A percentile compares a stretch with the other conserved stretches of the same genome.
phyloP scores from a whole-genome alignment of 2,329 filamentous ascomycete species.

The Colletotrichum neosansevieriae region DNA sequence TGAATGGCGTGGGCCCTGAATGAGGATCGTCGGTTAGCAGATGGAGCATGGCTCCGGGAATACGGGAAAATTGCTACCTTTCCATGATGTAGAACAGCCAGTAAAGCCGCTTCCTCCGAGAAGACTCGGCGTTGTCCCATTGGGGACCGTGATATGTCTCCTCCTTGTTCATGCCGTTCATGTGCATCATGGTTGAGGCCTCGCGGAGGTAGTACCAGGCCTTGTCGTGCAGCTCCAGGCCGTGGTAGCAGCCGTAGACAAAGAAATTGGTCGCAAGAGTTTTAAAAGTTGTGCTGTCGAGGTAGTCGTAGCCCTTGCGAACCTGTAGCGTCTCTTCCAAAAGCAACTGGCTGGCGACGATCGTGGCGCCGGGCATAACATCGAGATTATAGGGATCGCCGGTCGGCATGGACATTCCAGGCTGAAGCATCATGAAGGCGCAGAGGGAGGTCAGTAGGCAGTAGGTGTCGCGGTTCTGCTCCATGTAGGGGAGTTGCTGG shows the following conservation, averaged over 20 bases:
- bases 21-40: constrained; percentile 17
- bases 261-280: constrained; percentile 82
- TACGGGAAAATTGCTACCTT: constrained; percentile 60
- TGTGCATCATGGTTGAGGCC: constrained; percentile 76
- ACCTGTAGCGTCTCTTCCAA: constrained; percentile 76
- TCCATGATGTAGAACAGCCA: constrained; percentile 81
- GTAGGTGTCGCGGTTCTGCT: constrained; percentile 72
- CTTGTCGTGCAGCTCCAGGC: constrained; percentile 78
- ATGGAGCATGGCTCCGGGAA: constrained; percentile 22
- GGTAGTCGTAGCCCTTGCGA: constrained; percentile 71
- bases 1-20: constrained; percentile 77
- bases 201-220: constrained; percentile 86
- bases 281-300: constrained; percentile 67
- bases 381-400: constrained; percentile 69
- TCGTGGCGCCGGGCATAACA: constrained; percentile 68
- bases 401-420: constrained; percentile 71
- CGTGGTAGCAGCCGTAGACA: constrained; percentile 78
- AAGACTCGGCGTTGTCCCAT: constrained; percentile 69
- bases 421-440: constrained; percentile 77
- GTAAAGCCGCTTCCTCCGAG: constrained; percentile 74
- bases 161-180: constrained; percentile 72
- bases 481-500: constrained; percentile 69
- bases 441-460: constrained; percentile 74
- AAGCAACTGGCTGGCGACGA: constrained; percentile 74
- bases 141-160: constrained; percentile 66